A percentile compares a stretch with the other conserved stretches of the same genome.
Conservation (phyloP, 208 protist species). For the Acanthamoeba polyphaga region DNA sequence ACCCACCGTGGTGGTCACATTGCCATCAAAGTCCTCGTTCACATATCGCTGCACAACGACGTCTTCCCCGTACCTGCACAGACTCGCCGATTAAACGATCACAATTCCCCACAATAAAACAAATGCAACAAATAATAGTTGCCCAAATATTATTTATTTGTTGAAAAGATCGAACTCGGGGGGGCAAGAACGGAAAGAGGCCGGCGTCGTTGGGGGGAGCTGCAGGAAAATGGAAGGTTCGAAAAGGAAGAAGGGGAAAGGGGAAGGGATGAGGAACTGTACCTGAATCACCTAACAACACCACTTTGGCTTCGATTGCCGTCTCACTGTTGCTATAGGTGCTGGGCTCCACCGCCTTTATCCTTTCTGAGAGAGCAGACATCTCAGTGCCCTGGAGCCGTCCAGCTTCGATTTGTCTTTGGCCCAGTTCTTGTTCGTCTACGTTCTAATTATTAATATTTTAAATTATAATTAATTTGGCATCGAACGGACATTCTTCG, state of each 20-base stretch:
- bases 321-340: constrained; percentile 39
- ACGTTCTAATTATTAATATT: too few species aligned
- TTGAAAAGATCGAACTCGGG: too few species aligned
- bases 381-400: neutral
- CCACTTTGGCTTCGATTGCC: constrained; percentile 50
- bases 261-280: neutral
- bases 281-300: constrained; percentile 60
- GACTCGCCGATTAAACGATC: neutral
- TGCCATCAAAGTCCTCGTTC: constrained; percentile 1
- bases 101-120: too few species aligned
- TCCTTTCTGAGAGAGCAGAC: constrained; percentile 34
- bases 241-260: neutral
- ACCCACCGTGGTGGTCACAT: neutral
- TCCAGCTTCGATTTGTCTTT: neutral
- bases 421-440: too few species aligned
- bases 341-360: neutral
- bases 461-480: too few species aligned
- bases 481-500: too few species aligned
- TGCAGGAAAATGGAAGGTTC: too few species aligned
- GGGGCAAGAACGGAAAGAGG: too few species aligned
- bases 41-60: constrained; percentile 56
- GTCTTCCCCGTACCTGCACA: constrained; percentile 63
- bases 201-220: too few species aligned
- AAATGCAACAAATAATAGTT: neutral
- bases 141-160: too few species aligned